Conservation (phyloP, 73 alveolate genomes). For the Urostyla sp. region DNA sequence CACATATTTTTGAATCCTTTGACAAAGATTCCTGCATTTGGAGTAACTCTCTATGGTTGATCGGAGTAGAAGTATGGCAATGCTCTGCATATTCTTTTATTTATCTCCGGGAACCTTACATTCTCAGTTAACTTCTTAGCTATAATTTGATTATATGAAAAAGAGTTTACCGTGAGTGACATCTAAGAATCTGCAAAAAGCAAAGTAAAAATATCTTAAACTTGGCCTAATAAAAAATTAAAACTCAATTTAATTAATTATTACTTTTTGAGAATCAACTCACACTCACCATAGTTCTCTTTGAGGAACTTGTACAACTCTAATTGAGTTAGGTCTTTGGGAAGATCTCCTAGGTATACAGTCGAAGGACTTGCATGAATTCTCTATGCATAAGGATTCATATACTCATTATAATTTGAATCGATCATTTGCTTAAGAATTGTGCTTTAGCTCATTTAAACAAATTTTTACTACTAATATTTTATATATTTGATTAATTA, state of each 20-base stretch:
- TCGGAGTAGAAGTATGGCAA: conserved; percentile 55
- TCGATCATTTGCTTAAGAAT: too few relatives aligned
- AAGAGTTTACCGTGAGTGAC: conserved; percentile 7
- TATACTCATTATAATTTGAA: too few relatives aligned
- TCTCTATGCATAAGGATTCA: too few relatives aligned
- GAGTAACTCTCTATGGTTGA: not conserved
- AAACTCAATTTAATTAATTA: too few relatives aligned
- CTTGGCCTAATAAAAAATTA: conserved; percentile 39
- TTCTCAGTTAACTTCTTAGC: conserved; percentile 47
- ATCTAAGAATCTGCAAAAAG: conserved; percentile 51
- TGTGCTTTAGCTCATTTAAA: not conserved
- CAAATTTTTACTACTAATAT: not conserved
- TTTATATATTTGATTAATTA: not conserved
- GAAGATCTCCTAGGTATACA: conserved; percentile 51
- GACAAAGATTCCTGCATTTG: conserved; percentile 34
- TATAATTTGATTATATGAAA: not conserved
- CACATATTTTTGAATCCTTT: conserved; percentile 58
- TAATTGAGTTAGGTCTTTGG: conserved; percentile 39
- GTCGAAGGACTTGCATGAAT: conserved; percentile 44
- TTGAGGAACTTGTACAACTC: conserved; percentile 41
- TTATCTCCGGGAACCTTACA: conserved; percentile 44
- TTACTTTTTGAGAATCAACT: conserved; percentile 40
- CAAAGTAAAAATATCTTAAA: conserved; percentile 30
- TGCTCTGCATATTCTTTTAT: conserved; percentile 41
- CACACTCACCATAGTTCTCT: conserved; percentile 23